phyloP scores from a whole-genome alignment of 2,329 filamentous ascomycete species.

The Fusarium redolens region DNA sequence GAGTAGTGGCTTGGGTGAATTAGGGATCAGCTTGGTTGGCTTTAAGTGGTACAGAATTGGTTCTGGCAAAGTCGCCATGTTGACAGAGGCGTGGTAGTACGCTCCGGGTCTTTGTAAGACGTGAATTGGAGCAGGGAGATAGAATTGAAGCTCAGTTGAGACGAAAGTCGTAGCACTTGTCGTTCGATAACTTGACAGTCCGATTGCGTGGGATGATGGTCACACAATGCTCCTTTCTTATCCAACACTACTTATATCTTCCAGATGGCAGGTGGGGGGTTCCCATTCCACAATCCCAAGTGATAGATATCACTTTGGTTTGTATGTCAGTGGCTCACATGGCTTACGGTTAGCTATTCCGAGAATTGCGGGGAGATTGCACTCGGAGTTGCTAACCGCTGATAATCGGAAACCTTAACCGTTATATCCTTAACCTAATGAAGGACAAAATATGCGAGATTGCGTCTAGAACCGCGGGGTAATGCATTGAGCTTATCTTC shows the following conservation, averaged over 20 bases:
- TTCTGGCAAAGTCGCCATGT: neutral
- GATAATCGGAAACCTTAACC: neutral
- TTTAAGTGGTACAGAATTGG: slow-evolving; percentile 12
- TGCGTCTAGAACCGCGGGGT: slow-evolving; percentile 6
- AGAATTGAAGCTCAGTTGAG: rapidly evolving
- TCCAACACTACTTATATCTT: neutral
- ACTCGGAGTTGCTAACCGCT: slow-evolving; percentile 4
- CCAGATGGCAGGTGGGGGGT: rapidly evolving
- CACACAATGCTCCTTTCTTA: neutral
- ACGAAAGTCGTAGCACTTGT: neutral
- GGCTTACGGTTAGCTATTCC: slow-evolving; percentile 5
- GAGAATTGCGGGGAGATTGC: neutral
- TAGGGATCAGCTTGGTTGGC: slow-evolving; percentile 12
- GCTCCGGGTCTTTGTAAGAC: rapidly evolving
- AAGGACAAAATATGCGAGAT: neutral
- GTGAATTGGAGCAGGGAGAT: rapidly evolving
- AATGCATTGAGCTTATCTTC: neutral
- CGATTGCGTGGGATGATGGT: neutral
- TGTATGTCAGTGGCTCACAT: no score
- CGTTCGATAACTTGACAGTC: no score
- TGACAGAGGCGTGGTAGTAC: rapidly evolving
- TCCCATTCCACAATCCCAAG: neutral
- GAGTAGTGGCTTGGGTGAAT: slow-evolving; percentile 14
- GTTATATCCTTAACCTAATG: neutral
- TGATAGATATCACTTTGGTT: neutral